Conservation (phyloP, 1,284 basidiomycete species). For the Rhodotorula glutinis region DNA sequence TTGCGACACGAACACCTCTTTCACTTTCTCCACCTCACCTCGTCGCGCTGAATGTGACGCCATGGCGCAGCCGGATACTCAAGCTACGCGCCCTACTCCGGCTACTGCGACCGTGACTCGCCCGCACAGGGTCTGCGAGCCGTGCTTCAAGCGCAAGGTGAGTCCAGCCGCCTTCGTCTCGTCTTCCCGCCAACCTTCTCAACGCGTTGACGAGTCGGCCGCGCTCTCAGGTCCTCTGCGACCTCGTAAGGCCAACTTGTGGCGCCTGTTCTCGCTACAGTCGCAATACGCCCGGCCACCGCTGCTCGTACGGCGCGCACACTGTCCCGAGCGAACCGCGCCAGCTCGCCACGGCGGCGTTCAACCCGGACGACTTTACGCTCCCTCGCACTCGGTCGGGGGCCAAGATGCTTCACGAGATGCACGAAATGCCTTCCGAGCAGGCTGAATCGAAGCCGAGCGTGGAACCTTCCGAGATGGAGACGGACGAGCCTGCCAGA, state of each 20-base stretch:
- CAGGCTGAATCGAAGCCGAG: neutral
- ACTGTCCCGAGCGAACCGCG: constrained; percentile 1
- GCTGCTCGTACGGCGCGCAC: neutral
- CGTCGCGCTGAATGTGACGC: no score
- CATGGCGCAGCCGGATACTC: no score
- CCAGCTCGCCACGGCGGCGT: neutral
- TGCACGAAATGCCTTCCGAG: neutral
- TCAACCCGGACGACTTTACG: neutral
- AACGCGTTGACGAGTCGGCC: no score
- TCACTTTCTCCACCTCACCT: no score
- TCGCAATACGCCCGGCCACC: neutral
- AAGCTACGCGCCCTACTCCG: no score
- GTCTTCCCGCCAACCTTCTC: neutral
- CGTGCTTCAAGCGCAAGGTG: neutral
- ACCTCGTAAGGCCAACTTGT: constrained; percentile 8
- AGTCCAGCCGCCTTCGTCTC: neutral
- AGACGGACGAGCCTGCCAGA: neutral
- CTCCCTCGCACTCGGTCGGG: neutral
- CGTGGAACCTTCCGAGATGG: neutral
- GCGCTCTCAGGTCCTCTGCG: constrained; percentile 13
- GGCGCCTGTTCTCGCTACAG: constrained; percentile 7
- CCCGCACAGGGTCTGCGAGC: neutral
- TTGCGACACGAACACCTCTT: no score
- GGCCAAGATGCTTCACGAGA: neutral
- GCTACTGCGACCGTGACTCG: neutral